Evolutionary conservation across 2,329 filamentous ascomycete species (phyloP).

Genomic region (Sporothrix sp.): DNA sequence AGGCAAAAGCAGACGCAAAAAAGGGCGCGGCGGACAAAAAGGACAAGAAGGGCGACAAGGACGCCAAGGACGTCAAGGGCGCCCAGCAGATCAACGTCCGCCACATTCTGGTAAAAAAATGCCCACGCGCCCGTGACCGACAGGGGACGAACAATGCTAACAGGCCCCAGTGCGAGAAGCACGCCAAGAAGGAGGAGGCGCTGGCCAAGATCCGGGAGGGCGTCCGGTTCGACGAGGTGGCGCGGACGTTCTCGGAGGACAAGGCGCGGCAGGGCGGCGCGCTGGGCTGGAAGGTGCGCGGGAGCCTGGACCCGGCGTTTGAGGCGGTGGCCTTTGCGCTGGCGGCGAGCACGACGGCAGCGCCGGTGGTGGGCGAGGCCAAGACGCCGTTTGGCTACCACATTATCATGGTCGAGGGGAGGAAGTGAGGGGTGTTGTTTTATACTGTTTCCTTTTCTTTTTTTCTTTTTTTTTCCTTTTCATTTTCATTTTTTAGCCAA

Average conservation of each 20-base stretch:
- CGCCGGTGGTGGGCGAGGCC: slow-evolving; percentile 56
- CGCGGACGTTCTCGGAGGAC: slow-evolving; percentile 63
- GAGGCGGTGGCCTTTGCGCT: slow-evolving; percentile 63
- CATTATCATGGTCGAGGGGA: slow-evolving; percentile 63
- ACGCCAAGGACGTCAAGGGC: slow-evolving; percentile 17
- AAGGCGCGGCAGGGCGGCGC: slow-evolving; percentile 63
- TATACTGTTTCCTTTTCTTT: not conserved
- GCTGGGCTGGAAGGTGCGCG: slow-evolving; percentile 64
- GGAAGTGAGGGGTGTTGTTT: slow-evolving; percentile 31
- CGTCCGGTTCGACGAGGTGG: slow-evolving; percentile 65
- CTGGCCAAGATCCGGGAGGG: slow-evolving; percentile 57
- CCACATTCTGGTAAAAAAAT: slow-evolving; percentile 58
- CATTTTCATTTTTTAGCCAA: no score
- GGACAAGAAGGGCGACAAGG: slow-evolving; percentile 10
- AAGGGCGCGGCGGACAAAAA: slow-evolving; percentile 14
- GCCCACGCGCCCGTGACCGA: no score
- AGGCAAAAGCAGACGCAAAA: slow-evolving; percentile 18
- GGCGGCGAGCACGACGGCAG: slow-evolving; percentile 53
- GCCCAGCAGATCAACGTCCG: slow-evolving; percentile 53
- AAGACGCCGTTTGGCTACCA: slow-evolving; percentile 73
- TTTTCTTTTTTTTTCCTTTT: not conserved
- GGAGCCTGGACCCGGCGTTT: slow-evolving; percentile 57
- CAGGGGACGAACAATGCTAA: no score
- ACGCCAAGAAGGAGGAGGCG: slow-evolving; percentile 68
- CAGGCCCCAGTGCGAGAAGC: slow-evolving; percentile 54